These are phyloP conservation scores for Hemerocallis citrina DNA, from an alignment of 106 monocot genomes.

Conservation along the genomic window DNA sequence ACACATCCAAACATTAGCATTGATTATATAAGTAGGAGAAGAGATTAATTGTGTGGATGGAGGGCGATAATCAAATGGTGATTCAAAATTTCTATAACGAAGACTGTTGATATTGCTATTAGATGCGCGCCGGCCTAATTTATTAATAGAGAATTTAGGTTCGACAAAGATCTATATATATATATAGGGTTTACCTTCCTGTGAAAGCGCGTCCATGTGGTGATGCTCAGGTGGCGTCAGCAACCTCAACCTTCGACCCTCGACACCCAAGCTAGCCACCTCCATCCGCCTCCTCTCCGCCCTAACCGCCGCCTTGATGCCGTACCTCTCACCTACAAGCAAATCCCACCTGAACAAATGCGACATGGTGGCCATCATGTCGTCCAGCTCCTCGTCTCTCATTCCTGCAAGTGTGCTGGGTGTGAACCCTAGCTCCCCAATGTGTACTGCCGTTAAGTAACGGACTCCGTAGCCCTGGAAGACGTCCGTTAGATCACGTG, in stretches of 20 bases:
- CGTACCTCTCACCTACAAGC: slow-evolving; percentile 83
- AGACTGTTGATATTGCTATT: background rate
- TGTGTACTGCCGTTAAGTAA: slow-evolving; percentile 53
- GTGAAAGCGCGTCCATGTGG: slow-evolving; percentile 61
- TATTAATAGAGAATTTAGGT: background rate
- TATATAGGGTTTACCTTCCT: slow-evolving; percentile 33
- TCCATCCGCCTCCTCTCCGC: slow-evolving; percentile 59
- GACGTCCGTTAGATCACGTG: slow-evolving; percentile 69
- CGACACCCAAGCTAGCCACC: slow-evolving; percentile 1
- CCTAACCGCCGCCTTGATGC: slow-evolving; percentile 78
- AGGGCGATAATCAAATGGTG: no score
- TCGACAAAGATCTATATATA: background rate
- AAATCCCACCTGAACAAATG: slow-evolving; percentile 95
- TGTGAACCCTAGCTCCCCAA: slow-evolving; percentile 83
- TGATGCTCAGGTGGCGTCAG: slow-evolving; percentile 15
- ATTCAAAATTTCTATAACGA: background rate
- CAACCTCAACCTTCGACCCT: slow-evolving; percentile 12
- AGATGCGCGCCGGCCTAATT: background rate
- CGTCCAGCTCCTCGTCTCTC: slow-evolving; percentile 87
- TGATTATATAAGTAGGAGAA: no score
- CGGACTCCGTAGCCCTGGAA: slow-evolving; percentile 74
- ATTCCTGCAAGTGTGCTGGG: slow-evolving; percentile 72
- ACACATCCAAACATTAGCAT: no score
- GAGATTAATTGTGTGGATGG: no score
- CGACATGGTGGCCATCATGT: slow-evolving; percentile 81